These are phyloP conservation scores for Halophytophthora batemanensis DNA, from an alignment of 352 stramenopile genomes.

Conservation along the genomic window DNA sequence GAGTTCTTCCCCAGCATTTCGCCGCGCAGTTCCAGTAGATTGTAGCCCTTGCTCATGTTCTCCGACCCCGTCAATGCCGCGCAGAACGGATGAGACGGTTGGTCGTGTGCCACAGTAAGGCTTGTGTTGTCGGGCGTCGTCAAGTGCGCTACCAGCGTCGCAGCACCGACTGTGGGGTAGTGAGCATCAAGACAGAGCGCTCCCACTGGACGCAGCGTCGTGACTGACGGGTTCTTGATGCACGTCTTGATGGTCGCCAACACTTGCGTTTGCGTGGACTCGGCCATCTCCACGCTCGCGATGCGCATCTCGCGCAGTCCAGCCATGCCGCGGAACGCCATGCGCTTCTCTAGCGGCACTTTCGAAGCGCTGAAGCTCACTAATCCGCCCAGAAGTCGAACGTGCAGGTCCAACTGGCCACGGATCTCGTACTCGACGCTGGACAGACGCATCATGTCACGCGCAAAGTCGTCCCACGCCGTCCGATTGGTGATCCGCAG, in stretches of 20 bases:
- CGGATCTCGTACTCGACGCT: constrained; percentile 50
- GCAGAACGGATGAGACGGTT: constrained; percentile 61
- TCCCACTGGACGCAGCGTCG: constrained; percentile 63
- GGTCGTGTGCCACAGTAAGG: constrained; percentile 38
- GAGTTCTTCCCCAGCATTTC: constrained; percentile 62
- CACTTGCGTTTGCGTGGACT: constrained; percentile 58
- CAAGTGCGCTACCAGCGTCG: constrained; percentile 57
- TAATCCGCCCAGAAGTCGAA: constrained; percentile 47
- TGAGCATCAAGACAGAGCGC: constrained; percentile 61
- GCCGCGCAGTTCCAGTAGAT: constrained; percentile 62
- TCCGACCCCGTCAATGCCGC: constrained; percentile 20
- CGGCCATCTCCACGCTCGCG: constrained; percentile 49
- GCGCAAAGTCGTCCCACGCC: constrained; percentile 63
- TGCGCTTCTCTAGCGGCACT: constrained; percentile 48
- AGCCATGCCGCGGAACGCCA: constrained; percentile 62
- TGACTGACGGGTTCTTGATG: constrained; percentile 76
- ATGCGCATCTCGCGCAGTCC: constrained; percentile 68
- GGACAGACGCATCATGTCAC: constrained; percentile 52
- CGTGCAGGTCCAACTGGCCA: constrained; percentile 43
- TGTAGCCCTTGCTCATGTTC: constrained; percentile 54
- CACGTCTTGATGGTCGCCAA: constrained; percentile 76
- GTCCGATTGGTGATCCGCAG: constrained; percentile 54
- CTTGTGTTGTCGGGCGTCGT: constrained; percentile 30
- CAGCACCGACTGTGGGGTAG: constrained; percentile 33
- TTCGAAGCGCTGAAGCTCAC: constrained; percentile 44